Conservation (phyloP, 129 eudicot species). For the Artemisia annua region DNA sequence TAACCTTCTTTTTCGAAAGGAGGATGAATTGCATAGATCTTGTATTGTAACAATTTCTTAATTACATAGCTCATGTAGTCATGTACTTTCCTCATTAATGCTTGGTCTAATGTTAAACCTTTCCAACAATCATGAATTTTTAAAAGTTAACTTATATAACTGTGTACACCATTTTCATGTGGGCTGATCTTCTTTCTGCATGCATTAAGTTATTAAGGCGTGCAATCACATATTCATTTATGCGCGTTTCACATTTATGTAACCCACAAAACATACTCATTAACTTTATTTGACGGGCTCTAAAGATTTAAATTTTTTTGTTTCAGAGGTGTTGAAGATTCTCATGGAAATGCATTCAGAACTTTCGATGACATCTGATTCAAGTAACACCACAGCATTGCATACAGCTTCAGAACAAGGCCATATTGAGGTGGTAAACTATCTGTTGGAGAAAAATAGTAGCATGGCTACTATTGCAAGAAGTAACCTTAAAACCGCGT, state of each 20-base stretch:
- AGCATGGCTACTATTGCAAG: slow-evolving; percentile 55
- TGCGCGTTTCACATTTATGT: neutral
- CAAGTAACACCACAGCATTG: slow-evolving; percentile 64
- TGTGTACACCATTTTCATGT: slow-evolving; percentile 5
- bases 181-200: neutral
- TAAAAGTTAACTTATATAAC: neutral
- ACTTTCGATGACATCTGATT: slow-evolving; percentile 63
- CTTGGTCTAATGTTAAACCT: slow-evolving; percentile 14
- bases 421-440: slow-evolving; percentile 65
- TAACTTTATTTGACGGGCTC: neutral
- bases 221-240: neutral
- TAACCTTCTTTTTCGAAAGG: slow-evolving; percentile 16
- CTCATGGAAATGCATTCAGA: slow-evolving; percentile 62
- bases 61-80: neutral
- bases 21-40: slow-evolving; percentile 10
- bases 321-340: slow-evolving; percentile 67
- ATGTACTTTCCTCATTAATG: slow-evolving; percentile 14
- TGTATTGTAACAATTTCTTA: neutral
- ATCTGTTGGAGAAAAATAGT: slow-evolving; percentile 60
- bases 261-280: slow-evolving; percentile 7
- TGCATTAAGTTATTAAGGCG: neutral
- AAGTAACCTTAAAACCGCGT: slow-evolving; percentile 66
- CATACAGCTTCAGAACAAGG: slow-evolving; percentile 81
- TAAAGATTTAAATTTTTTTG: slow-evolving; percentile 4
- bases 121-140: slow-evolving; percentile 14